Evolutionary conservation across 2,329 filamentous ascomycete species (phyloP), one percentile per base, ranked within the genome.

Genomic region (Curvularia sp.): DNA sequence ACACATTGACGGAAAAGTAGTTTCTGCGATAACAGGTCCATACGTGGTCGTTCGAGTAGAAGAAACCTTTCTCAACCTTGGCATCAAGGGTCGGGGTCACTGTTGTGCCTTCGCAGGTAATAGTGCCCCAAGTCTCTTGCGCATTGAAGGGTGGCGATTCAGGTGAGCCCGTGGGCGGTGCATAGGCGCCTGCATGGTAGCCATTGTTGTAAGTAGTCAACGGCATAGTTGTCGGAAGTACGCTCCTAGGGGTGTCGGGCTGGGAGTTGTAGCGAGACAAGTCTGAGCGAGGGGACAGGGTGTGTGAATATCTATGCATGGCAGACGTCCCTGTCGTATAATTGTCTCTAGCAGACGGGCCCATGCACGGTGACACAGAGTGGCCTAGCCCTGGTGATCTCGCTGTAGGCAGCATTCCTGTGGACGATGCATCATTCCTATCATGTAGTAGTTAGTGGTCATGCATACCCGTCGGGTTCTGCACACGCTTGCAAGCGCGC

Each of bases 1-100:
- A 91, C 75, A 91, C 94, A 50, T 89, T 86, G 52, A 95, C 92
- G 0, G 91, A 89, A 74, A 97, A 95, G 78, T 97, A 97, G 75
- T 97, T 97, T 42, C 93, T 85, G 32, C 93, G 85, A 74, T 97
- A 97, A 79, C 93, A 96, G 0, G 93, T 97, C 92, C 92, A 97
- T 68, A 93, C 91, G 18, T 86, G 83, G 54, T 96, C 93, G 3
- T 84, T 85, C 34, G 80, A 80, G 49, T 88, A 81, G 74, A 97
- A 96, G 78, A 96, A 96, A 0, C 93, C 93, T 69, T 96, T 96
- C 75, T 96, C 91, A 59, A 96, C 92, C 68, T 87, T 89, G 34
- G 91, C 91, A 28, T 88, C 83, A 63, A 97, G 91, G 13, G 91
- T 89, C 19, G 90, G 84, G 63, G 87, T 88, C 64, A 95, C 83